Base-by-base conservation (phyloP, 139 green algal genomes). In the Asterochloris erici region DNA sequence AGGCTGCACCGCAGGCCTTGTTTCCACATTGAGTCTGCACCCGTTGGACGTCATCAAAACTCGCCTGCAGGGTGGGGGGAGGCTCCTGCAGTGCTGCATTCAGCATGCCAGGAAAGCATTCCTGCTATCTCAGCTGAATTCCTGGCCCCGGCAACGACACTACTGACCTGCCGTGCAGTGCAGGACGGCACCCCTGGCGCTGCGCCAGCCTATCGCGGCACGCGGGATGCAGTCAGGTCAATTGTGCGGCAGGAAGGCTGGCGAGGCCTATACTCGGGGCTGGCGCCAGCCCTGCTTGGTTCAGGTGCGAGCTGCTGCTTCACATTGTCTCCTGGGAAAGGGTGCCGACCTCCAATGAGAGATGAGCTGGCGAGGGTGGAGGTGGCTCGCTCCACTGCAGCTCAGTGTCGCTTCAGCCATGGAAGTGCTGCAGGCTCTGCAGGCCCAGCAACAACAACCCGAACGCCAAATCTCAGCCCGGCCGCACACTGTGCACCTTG, bases 21-120 rank as follows among this genome's bases (percentile, higher is more conserved):
- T 86, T 1, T 91, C 93, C 10, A 87, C 92, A 10, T 82, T 97
- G 0, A 61, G 90, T 14, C 85, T 98, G 74, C 95, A 98, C 61
- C 95, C 95, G 0, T 91, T 98, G 77, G 95, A 98, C 74, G 92
- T 98, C 12, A 88, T 98, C 12, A 98, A 98, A 83, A 97, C 94
- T 0, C 86, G 95, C 15, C 78, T 97, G 82, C 95, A 98, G 86
- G 94, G 85, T 87, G 0, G 14, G 13, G 9, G 17, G 66, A 68
- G 0, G 23, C 61, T 60, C 17, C 19, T 73, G 12, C 23, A 61
- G 10, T 47, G n/a, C 26, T 38, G 15, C 19, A 21, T 4, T 24
- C 23, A 10, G 24, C 10, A 9, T 29, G n/a, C 17, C 71, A 38
- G 71, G 19, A 77, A 16, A 29, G 23, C 26, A 9, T 47, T 21